These are phyloP conservation scores for Kwoniella sp. DNA, from an alignment of 768 basidiomycete genomes.

Conservation along the genomic window DNA sequence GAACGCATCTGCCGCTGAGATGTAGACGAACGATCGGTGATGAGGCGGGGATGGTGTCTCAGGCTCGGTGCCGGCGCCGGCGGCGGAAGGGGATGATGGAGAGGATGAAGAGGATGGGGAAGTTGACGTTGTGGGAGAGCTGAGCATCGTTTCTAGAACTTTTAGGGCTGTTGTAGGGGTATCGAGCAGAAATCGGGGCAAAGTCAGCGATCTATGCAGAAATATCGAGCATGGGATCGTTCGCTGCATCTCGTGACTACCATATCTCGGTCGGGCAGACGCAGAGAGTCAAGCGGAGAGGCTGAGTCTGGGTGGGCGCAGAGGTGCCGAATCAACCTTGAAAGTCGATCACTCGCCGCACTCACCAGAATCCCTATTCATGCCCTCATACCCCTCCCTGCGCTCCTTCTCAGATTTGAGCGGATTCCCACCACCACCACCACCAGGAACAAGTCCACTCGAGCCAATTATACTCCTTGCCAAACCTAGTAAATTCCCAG, in stretches of 20 bases:
- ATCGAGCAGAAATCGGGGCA: neutral
- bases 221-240: no score
- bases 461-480: slow-evolving; percentile 61
- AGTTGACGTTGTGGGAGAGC: slow-evolving; percentile 3
- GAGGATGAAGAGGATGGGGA: slow-evolving; percentile 14
- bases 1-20: slow-evolving; percentile 93
- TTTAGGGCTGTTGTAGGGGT: slow-evolving; percentile 59
- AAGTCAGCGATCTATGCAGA: no score
- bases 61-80: neutral
- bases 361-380: slow-evolving; percentile 89
- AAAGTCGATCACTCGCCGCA: no score
- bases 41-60: neutral
- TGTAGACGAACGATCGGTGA: slow-evolving; percentile 70
- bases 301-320: no score
- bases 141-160: slow-evolving; percentile 72
- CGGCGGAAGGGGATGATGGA: neutral
- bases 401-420: slow-evolving; percentile 56
- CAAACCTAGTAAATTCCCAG: slow-evolving; percentile 63
- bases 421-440: slow-evolving; percentile 49
- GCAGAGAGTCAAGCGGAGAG: no score
- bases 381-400: slow-evolving; percentile 64
- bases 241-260: no score
- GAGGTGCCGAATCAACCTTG: no score
- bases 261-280: no score
- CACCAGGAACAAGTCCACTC: slow-evolving; percentile 36